Evolutionary conservation across 2,329 filamentous ascomycete genomes (phyloP).

Genomic region (Aspergillus chevalieri): DNA sequence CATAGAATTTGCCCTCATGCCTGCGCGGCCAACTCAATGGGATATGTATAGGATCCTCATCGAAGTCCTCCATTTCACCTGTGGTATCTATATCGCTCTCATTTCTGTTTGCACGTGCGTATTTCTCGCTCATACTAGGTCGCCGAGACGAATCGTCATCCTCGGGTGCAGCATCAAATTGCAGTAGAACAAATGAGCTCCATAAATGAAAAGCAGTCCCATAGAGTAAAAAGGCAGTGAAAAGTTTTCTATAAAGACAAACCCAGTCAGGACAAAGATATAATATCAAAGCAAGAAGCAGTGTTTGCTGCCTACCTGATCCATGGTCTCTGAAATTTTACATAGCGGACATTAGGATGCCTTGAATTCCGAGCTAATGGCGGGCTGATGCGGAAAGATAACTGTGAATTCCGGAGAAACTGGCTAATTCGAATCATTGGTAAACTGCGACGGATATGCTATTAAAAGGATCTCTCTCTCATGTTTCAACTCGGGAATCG

Average conservation of each 20-base stretch:
- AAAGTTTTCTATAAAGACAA: slow-evolving; percentile 17
- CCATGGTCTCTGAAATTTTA: slow-evolving; percentile 31
- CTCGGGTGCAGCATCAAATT: slow-evolving; percentile 22
- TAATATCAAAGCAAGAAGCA: not conserved
- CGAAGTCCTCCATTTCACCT: slow-evolving; percentile 13
- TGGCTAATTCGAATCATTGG: slow-evolving; percentile 31
- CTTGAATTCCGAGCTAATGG: slow-evolving; percentile 12
- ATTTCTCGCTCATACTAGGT: slow-evolving; percentile 1
- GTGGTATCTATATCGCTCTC: not conserved
- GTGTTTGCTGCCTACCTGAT: slow-evolving; percentile 20
- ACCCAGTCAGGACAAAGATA: not conserved
- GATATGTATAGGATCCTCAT: slow-evolving; percentile 50
- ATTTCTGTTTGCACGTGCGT: not conserved
- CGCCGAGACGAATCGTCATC: slow-evolving; percentile 13
- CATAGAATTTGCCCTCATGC: slow-evolving; percentile 25
- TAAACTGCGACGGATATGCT: slow-evolving; percentile 7
- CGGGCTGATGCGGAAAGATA: slow-evolving; percentile 17
- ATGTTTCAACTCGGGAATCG: slow-evolving; percentile 3
- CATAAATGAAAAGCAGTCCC: slow-evolving; percentile 29
- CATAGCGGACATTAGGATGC: slow-evolving; percentile 22
- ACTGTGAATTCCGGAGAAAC: slow-evolving; percentile 20
- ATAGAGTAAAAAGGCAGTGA: slow-evolving; percentile 24
- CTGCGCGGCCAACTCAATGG: slow-evolving; percentile 51
- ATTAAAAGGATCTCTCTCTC: slow-evolving; percentile 5
- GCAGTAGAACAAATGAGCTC: slow-evolving; percentile 25